Evolutionary conservation across 495 filamentous ascomycete species (phyloP).

Genomic region (Saxophila tyrrhenica): DNA sequence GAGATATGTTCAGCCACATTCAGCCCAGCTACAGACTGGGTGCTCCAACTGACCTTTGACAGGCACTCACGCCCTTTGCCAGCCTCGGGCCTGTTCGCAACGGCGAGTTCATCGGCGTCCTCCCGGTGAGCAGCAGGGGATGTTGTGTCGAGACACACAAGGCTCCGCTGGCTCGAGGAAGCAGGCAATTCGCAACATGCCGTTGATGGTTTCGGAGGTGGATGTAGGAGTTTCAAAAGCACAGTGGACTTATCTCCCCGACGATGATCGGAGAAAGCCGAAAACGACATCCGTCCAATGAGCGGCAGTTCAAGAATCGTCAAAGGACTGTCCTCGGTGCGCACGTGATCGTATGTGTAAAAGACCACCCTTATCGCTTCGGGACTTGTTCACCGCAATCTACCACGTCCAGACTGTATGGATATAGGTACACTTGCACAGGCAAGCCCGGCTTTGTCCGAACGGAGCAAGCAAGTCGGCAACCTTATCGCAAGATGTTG

Average conservation of each 20-base stretch:
- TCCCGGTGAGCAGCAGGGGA: no score
- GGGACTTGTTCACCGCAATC: no score
- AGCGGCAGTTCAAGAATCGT: neutral
- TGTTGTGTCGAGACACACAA: no score
- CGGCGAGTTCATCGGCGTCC: neutral
- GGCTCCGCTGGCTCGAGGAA: no score
- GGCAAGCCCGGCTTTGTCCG: neutral
- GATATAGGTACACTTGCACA: no score
- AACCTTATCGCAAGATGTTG: neutral
- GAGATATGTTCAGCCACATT: no score
- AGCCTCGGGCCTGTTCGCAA: neutral
- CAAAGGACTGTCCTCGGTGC: no score
- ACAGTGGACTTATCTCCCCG: neutral
- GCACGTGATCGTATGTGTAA: neutral
- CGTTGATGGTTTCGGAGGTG: neutral
- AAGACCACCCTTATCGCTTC: no score
- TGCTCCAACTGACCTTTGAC: neutral
- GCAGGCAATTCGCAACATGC: neutral
- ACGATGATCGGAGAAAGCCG: neutral
- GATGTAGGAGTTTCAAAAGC: neutral
- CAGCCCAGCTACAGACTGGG: neutral
- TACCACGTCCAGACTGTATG: no score
- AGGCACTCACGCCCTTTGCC: neutral
- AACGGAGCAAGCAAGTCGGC: no score
- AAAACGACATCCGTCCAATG: neutral